These are phyloP conservation scores for Auricularia sp. DNA, from an alignment of 768 basidiomycete species.

Conservation along the genomic window DNA sequence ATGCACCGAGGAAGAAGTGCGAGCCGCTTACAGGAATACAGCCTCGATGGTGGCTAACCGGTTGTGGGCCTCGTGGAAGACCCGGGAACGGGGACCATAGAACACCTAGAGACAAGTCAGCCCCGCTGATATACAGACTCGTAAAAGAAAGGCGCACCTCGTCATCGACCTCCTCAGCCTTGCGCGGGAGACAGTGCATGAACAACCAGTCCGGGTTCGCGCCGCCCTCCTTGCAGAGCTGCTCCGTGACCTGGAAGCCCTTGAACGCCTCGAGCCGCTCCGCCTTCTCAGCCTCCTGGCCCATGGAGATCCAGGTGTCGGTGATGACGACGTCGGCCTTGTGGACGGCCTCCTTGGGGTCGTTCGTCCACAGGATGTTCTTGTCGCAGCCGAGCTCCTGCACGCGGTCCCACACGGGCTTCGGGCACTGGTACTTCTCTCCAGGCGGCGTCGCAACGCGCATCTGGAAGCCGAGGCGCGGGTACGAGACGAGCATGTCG, in stretches of 20 bases:
- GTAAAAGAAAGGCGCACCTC: conserved; percentile 40
- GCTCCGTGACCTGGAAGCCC: conserved; percentile 92
- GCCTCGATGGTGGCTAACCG: conserved; percentile 97
- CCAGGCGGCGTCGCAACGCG: conserved; percentile 73
- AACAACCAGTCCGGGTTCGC: conserved; percentile 88
- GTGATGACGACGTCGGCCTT: conserved; percentile 94
- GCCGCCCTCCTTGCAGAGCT: conserved; percentile 67
- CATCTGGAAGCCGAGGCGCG: conserved; percentile 79
- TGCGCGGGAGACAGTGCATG: conserved; percentile 91
- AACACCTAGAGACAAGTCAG: conserved; percentile 52
- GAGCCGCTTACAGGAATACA: conserved; percentile 62
- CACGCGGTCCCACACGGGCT: conserved; percentile 73
- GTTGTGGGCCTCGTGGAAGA: conserved; percentile 92
- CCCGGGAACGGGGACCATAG: conserved; percentile 84
- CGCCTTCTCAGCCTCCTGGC: conserved; percentile 89
- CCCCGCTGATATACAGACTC: too few relatives aligned
- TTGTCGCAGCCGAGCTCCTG: conserved; percentile 64
- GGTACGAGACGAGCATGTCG: conserved; percentile 94
- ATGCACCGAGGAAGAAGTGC: not conserved
- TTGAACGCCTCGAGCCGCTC: conserved; percentile 77
- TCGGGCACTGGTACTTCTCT: conserved; percentile 52
- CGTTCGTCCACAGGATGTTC: conserved; percentile 59
- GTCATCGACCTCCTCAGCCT: conserved; percentile 89
- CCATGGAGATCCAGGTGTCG: conserved; percentile 99
- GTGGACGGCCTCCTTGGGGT: conserved; percentile 79